Conservation (phyloP, 345 rosid genomes). For the Gossypium australe region DNA sequence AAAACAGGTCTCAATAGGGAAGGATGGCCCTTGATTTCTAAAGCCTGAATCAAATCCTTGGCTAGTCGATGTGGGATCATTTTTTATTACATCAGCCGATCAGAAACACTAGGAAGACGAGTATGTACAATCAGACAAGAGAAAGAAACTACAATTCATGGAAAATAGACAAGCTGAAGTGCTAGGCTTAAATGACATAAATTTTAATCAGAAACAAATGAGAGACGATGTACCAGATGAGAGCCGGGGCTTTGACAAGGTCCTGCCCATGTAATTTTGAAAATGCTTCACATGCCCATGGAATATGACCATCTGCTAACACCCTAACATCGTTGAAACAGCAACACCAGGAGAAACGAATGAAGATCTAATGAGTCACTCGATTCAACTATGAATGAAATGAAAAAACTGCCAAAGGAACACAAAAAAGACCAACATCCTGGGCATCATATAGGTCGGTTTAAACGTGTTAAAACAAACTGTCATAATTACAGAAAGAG, state of each 20-base stretch:
- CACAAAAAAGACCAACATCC: too few species aligned
- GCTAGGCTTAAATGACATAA: neutral
- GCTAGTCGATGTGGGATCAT: too few species aligned
- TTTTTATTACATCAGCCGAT: too few species aligned
- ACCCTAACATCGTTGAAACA: conserved; percentile 43
- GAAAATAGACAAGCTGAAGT: neutral
- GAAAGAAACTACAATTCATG: neutral
- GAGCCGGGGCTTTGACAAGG: conserved; percentile 60
- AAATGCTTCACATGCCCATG: conserved; percentile 99
- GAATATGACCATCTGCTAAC: conserved; percentile 93
- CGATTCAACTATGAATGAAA: too few species aligned
- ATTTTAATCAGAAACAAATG: neutral
- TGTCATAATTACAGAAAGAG: neutral
- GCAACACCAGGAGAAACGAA: neutral
- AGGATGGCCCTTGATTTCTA: too few species aligned
- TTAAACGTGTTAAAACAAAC: neutral
- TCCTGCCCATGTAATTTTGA: conserved; percentile 67
- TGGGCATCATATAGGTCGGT: too few species aligned
- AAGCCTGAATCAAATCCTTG: too few species aligned
- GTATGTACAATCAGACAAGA: neutral
- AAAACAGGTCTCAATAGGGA: too few species aligned
- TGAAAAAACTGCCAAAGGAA: too few species aligned
- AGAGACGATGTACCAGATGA: conserved; percentile 50
- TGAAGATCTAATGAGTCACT: too few species aligned
- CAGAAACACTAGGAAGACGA: neutral